phyloP scores from a whole-genome alignment of 2,329 filamentous ascomycete species.

The Arthroderma uncinatum region DNA sequence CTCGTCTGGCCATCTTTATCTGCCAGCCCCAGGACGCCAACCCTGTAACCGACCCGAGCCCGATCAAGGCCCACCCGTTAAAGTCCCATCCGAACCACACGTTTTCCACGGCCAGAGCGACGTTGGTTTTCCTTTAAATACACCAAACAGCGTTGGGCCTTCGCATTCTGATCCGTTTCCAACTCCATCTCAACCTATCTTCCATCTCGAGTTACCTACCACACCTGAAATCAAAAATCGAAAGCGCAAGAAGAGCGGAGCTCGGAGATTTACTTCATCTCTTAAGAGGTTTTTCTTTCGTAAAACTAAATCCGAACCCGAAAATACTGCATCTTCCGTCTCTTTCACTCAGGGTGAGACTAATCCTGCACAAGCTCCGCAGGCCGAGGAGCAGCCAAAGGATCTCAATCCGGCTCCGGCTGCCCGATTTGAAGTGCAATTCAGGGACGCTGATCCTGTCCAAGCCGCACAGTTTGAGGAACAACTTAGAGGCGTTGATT shows the following conservation, averaged over 20 bases:
- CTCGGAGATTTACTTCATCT: constrained; percentile 8
- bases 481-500: not conserved
- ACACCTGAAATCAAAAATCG: not conserved
- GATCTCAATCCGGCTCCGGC: not conserved
- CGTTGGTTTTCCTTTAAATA: not conserved
- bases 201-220: constrained; percentile 5
- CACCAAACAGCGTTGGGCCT: constrained; percentile 1
- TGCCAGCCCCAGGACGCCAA: constrained; percentile 6
- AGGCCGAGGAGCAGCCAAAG: not conserved
- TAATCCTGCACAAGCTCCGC: not conserved
- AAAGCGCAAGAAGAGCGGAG: constrained; percentile 9
- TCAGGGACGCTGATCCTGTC: not conserved
- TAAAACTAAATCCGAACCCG: constrained; percentile 6
- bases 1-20: constrained; percentile 6
- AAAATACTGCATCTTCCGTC: constrained; percentile 1
- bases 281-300: constrained; percentile 12
- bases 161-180: not conserved
- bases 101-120: not conserved
- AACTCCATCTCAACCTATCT: not conserved
- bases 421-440: not conserved
- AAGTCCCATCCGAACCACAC: not conserved
- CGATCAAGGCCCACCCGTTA: not conserved
- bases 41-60: not conserved
- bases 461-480: not conserved
- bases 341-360: not conserved